phyloP scores from a whole-genome alignment of 139 green algal species.

The Haematococcus lacustris region DNA sequence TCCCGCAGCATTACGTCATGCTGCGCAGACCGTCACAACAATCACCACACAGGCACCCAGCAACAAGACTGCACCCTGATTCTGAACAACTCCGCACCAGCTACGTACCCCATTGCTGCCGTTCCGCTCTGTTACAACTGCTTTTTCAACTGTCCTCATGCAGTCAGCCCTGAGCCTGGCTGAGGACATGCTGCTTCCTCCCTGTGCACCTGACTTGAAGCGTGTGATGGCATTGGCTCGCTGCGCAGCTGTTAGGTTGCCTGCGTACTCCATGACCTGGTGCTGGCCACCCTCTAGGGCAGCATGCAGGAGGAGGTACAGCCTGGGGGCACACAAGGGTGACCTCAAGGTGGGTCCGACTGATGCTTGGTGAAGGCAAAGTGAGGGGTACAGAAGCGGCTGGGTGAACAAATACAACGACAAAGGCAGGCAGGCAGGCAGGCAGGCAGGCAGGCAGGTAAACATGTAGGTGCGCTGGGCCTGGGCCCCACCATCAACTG shows the following conservation, averaged over 20 bases:
- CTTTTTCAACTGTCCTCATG: neutral
- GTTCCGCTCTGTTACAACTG: neutral
- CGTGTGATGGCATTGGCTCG: slow-evolving; percentile 26
- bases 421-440: neutral
- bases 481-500: neutral
- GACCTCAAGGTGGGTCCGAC: neutral
- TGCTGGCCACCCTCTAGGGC: slow-evolving; percentile 10
- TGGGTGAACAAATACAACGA: neutral
- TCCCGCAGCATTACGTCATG: slow-evolving; percentile 9
- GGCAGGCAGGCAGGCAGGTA: neutral
- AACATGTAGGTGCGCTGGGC: slow-evolving; percentile 5
- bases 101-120: neutral
- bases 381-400: neutral
- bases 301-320: slow-evolving; percentile 57
- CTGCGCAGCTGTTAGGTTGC: slow-evolving; percentile 4
- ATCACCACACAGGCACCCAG: neutral
- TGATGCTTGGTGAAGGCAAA: neutral
- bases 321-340: slow-evolving; percentile 12
- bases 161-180: neutral
- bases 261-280: slow-evolving; percentile 53
- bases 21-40: neutral
- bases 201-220: slow-evolving; percentile 33
- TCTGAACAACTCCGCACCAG: neutral
- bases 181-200: slow-evolving; percentile 32
- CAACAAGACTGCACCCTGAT: neutral